phyloP scores from a whole-genome alignment of 768 basidiomycete species.

The Russula sp. region DNA sequence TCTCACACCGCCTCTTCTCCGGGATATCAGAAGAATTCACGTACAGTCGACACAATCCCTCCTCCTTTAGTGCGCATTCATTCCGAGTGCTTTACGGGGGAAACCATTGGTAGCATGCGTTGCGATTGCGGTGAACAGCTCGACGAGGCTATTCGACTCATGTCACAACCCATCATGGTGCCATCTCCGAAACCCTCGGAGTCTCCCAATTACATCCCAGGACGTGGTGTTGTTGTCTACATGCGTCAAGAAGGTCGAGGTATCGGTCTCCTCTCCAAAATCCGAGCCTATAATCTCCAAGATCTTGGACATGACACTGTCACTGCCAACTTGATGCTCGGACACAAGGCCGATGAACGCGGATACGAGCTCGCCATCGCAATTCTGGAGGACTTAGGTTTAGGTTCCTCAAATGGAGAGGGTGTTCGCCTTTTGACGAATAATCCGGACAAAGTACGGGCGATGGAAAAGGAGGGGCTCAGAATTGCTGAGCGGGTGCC shows the following conservation, averaged over 20 bases:
- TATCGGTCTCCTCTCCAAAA: constrained; percentile 92
- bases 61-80: constrained; percentile 90
- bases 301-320: constrained; percentile 99
- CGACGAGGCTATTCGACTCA: constrained; percentile 91
- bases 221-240: constrained; percentile 90
- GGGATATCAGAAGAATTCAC: constrained; percentile 11
- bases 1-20: constrained; percentile 33
- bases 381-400: constrained; percentile 80
- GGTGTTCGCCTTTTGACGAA: constrained; percentile 85
- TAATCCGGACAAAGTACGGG: constrained; percentile 94
- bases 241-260: constrained; percentile 96
- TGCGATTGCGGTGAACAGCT: constrained; percentile 99
- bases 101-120: constrained; percentile 95
- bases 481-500: constrained; percentile 75
- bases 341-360: constrained; percentile 89
- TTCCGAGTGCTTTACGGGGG: constrained; percentile 98
- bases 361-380: constrained; percentile 88
- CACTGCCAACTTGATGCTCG: constrained; percentile 90
- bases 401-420: constrained; percentile 49
- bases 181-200: constrained; percentile 30
- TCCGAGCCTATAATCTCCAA: constrained; percentile 95
- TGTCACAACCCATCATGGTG: constrained; percentile 60
- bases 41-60: constrained; percentile 36
- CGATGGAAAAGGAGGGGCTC: constrained; percentile 79
- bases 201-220: constrained; percentile 48